Conservation (phyloP, 345 rosid genomes). For the Capsella bursapastoris region DNA sequence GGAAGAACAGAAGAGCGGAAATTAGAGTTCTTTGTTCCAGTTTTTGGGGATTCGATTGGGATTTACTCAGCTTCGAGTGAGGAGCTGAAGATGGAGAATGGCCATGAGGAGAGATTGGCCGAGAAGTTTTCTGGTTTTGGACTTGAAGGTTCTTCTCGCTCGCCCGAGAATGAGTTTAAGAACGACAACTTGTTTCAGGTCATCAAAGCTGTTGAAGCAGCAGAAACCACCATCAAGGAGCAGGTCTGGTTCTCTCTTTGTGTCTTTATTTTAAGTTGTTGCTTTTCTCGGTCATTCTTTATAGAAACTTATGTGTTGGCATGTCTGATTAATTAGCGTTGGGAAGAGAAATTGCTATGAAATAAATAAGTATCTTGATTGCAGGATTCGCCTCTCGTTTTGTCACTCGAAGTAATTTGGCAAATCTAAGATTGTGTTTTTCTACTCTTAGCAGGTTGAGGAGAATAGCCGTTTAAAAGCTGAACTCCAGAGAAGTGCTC, state of each 20-base stretch:
- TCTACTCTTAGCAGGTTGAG: constrained; percentile 59
- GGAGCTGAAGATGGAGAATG: constrained; percentile 69
- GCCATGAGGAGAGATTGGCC: constrained; percentile 58
- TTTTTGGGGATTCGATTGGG: constrained; percentile 33
- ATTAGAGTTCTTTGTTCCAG: constrained; percentile 27
- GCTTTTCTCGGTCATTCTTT: neutral
- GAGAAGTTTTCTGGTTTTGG: constrained; percentile 57
- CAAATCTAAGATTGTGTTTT: neutral
- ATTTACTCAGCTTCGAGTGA: constrained; percentile 26
- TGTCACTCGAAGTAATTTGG: constrained; percentile 14
- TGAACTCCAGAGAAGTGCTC: constrained; percentile 63
- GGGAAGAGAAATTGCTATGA: neutral
- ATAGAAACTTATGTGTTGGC: constrained; percentile 5
- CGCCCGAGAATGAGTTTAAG: constrained; percentile 35
- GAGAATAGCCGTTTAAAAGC: constrained; percentile 74
- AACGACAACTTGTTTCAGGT: constrained; percentile 76
- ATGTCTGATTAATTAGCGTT: constrained; percentile 4
- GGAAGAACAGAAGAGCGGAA: constrained; percentile 9
- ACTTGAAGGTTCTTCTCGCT: constrained; percentile 43
- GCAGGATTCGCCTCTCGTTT: constrained; percentile 4
- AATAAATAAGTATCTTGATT: neutral
- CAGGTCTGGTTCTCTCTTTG: constrained; percentile 55
- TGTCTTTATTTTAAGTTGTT: constrained; percentile 1
- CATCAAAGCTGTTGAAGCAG: constrained; percentile 89
- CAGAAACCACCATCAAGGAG: constrained; percentile 82